Base-by-base conservation (phyloP, 257 asterid species). In the Nicotiana knightiana region DNA sequence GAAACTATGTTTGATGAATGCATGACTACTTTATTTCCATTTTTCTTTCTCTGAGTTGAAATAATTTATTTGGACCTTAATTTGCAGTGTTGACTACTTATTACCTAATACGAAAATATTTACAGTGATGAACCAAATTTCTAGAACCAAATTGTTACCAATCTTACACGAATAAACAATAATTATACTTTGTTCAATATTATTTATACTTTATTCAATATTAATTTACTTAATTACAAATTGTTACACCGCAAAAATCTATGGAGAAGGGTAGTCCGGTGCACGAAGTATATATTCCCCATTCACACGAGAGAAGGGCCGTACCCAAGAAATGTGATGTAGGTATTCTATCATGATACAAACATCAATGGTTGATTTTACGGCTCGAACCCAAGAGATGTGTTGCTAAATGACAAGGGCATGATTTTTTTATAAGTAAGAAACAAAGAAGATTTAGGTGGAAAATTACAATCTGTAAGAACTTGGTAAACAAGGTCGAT, bases 311-410 rank as follows among this genome's bases (percentile, higher is more conserved):
- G 1, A 11, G 12, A 43, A 43, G 3, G 3, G 3, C 6, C 3
- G 11, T 10, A 8, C 48, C 48, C 48, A 1, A 43, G 0, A 0
- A 0, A 0, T 7, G 10, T 7, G 10, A 7, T 8, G 2, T 43
- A 43, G 3, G 9, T 3, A 1, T 0, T 6, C 46, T 39, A 39
- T 2, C 0, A 1, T 39, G 4, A 32, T 32, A 32, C 35, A 32
- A 32, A 0, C 5, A 39, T 39, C 2, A 39, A 4, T 39, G 9
- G 0, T 0, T 1, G 9, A 39, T 7, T 39, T 0, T 0, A 32
- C 51, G 1, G 0, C 3, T 43, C 3, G 12, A 43, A 43, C 12
- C 12, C 51, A 2, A 16, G 16, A 9, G 51, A 2, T 9, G 11
- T 43, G 9, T 43, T 43, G 51, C 12, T 43, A 43, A 43, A 9